A percentile compares a stretch with the other conserved stretches of the same genome.
phyloP scores from a whole-genome alignment of 352 stramenopile species.

The Globisporangium nagaii region DNA sequence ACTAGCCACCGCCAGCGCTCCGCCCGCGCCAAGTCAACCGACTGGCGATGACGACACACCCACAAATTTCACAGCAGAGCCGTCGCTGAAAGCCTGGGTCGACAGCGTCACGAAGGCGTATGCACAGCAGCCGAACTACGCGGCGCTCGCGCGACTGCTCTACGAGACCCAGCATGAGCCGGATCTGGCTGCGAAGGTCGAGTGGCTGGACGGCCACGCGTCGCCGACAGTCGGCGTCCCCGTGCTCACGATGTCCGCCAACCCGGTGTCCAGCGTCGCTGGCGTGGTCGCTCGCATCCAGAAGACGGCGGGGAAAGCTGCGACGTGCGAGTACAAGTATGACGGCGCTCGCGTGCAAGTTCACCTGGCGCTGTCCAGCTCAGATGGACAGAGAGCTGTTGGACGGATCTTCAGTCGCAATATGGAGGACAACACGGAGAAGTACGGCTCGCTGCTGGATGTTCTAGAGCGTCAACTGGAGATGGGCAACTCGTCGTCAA shows the following conservation, averaged over 20 bases:
- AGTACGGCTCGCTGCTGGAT: constrained; percentile 54
- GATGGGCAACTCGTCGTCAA: constrained; percentile 1
- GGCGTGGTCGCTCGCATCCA: constrained; percentile 38
- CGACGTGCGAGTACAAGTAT: constrained; percentile 82
- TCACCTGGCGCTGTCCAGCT: constrained; percentile 30
- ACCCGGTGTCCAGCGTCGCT: constrained; percentile 56
- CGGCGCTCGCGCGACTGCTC: constrained; percentile 38
- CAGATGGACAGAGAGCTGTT: background rate
- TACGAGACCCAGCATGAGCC: constrained; percentile 19
- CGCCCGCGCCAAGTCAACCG: background rate
- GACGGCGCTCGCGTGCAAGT: constrained; percentile 77
- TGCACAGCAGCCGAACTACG: constrained; percentile 64
- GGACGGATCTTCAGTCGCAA: constrained; percentile 79
- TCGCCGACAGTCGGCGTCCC: constrained; percentile 43
- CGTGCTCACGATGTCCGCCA: constrained; percentile 77
- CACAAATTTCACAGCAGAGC: background rate
- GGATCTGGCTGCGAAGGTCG: constrained; percentile 17
- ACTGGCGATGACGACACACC: background rate
- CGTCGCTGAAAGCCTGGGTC: constrained; percentile 35
- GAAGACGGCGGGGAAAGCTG: constrained; percentile 27
- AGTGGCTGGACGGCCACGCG: constrained; percentile 28
- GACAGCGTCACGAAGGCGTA: constrained; percentile 64
- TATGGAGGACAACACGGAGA: constrained; percentile 72
- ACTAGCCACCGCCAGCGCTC: constrained; percentile 38
- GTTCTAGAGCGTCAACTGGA: constrained; percentile 29